A percentile compares a stretch with the other conserved stretches of the same genome.
Conservation (phyloP, 257 asterid species). For the Capsicum baccatum region DNA sequence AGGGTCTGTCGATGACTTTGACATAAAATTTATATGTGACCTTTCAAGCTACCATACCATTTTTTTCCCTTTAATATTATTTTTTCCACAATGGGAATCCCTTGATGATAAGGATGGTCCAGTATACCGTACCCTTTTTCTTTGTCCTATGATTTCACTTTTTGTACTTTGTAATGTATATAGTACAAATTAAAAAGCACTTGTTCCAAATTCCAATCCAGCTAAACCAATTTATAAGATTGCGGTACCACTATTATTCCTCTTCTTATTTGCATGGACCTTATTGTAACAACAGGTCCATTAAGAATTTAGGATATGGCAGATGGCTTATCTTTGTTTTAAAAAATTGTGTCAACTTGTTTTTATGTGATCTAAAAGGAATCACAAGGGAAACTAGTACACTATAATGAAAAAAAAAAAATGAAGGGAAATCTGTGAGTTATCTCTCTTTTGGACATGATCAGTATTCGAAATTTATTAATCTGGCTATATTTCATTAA, state of each 20-base stretch:
- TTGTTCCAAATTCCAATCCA: slow-evolving; percentile 12
- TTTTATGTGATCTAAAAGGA: neutral
- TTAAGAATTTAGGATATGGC: neutral
- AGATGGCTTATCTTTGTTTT: too few species aligned
- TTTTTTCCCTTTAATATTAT: neutral
- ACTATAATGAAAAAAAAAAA: too few species aligned
- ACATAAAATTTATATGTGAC: neutral
- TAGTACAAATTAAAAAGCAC: neutral
- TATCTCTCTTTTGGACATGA: too few species aligned
- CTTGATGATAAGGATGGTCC: neutral
- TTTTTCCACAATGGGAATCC: neutral
- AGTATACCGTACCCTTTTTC: neutral
- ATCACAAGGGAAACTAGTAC: too few species aligned
- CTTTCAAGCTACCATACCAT: neutral
- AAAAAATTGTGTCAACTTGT: too few species aligned
- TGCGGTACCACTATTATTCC: neutral
- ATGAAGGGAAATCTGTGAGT: too few species aligned
- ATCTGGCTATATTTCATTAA: too few species aligned
- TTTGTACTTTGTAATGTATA: slow-evolving; percentile 12
- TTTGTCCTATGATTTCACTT: neutral
- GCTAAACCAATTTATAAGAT: neutral
- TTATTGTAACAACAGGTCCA: neutral
- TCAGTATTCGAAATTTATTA: too few species aligned
- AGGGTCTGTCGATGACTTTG: too few species aligned
- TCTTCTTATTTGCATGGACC: neutral